Conservation (phyloP, 257 asterid species). For the Jasminum sambac region DNA sequence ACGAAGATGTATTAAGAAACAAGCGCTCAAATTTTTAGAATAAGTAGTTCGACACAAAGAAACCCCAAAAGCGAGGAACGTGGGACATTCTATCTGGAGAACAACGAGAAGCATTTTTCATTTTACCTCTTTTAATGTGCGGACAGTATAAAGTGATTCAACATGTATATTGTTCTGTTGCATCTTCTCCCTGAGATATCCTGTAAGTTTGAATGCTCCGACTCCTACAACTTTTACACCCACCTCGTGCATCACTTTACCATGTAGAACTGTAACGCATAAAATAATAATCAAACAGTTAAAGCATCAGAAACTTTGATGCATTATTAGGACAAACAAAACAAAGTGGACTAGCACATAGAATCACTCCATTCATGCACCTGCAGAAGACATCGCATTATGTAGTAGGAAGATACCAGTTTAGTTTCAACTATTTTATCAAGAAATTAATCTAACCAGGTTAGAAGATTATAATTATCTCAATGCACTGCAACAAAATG, state of each 20-base stretch:
- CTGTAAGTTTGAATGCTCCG: slow-evolving; percentile 94
- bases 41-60: background rate
- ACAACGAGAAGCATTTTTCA: background rate
- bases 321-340: background rate
- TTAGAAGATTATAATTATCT: slow-evolving; percentile 1
- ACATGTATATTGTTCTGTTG: slow-evolving; percentile 68
- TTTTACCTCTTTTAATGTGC: slow-evolving; percentile 83
- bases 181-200: slow-evolving; percentile 86
- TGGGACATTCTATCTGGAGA: background rate
- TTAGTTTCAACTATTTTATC: background rate
- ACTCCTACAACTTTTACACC: slow-evolving; percentile 85
- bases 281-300: slow-evolving; percentile 10
- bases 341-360: background rate
- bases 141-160: slow-evolving; percentile 89
- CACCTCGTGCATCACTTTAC: slow-evolving; percentile 81
- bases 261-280: slow-evolving; percentile 63
- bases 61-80: background rate
- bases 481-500: background rate
- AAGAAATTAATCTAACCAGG: background rate
- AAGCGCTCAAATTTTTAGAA: no score
- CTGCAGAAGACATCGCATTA: background rate
- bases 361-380: background rate
- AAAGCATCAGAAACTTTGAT: background rate
- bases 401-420: background rate
- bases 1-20: background rate